Evolutionary conservation across 768 basidiomycete genomes (phyloP), one percentile per base, ranked within the genome.

Genomic region (Scleroderma bovista): DNA sequence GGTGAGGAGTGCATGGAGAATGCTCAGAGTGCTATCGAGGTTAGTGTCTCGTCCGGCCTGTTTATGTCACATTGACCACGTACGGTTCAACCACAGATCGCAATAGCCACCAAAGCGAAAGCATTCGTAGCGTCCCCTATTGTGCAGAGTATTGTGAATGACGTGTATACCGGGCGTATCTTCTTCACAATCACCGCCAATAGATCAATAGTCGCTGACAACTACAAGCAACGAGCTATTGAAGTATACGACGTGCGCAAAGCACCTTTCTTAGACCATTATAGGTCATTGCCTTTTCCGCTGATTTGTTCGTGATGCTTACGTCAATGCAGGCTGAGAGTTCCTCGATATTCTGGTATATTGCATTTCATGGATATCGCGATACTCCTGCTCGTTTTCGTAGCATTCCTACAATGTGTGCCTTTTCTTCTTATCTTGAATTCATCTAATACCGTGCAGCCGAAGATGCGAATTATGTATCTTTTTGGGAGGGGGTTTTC

Each of bases 21-120:
- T 53, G 78, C 83, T 15, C 80, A 88, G 62, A 93, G 85, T 61
- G 89, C 91, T 2, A 76, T 96, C 4, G 93, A 95, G 80, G 90
- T 92, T 44, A 40, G 81, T 72, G 17, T 37, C 24, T 52, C 40
- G 9, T 51, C 38, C 8, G 44, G 39, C 24, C 38, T 33, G n/a
- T 53, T 24, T 16, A 29, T 20, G 22, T 12, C 29, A 17, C 23
- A n/a, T 34, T 37, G 47, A 13, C 24, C 41, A 26, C 53, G 16
- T 22, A 11, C 6, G 44, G 19, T 9, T 36, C 2, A 29, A 29
- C n/a, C 26, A 29, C 60, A 93, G 88, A 84, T 96, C 78, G 92
- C 93, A 3, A 90, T 98, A 57, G 80, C 86, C 8, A 93, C 91
- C 0, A 73, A 82, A 46, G 79, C 92, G 4, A 97, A 95, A 64